Evolutionary conservation across 306 rosid species (phyloP), one percentile per base, ranked within the genome.

Genomic region (Corylus avellana): DNA sequence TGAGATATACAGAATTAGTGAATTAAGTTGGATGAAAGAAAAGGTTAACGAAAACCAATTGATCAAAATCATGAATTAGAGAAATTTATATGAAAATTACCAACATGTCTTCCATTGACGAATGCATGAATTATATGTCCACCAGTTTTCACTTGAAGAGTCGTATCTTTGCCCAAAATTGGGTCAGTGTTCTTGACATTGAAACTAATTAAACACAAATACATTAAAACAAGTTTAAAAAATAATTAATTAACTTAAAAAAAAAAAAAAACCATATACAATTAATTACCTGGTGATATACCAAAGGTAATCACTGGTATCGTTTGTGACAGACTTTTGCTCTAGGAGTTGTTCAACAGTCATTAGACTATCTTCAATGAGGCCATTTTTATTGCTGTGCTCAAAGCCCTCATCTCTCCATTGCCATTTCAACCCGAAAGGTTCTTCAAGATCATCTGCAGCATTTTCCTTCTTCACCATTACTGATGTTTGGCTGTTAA

Each of bases 251-350:
- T 54, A n/a, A 7, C 12, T 32, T 7, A 3, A 35, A 51, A 16
- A 32, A 2, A 46, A 13, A 1, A n/a, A 1, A 35, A 42, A 58
- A 0, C 46, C 46, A 22, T 9, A 22, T 22, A 54, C 22, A 42
- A 39, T 4, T 5, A n/a, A 32, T 32, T 77, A 79, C 82, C 73
- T 80, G 39, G 87, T 81, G 17, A 67, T 73, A 66, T 86, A 86
- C 87, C 87, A 84, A 18, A 87, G 47, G 66, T 78, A 84, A 72
- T 81, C 87, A 68, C 69, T 75, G 1, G 83, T 72, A 49, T 79
- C 86, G 68, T 81, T 81, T 1, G 87, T 84, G 58, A 81, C 80
- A 59, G 54, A 14, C 37, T 81, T 81, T 61, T 86, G 85, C 29
- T 81, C 85, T 63, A 86, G 22, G 7, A 84, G 84, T 18, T 69